Percentiles rank a stretch among this genome's conserved stretches.
Conservation (phyloP, 495 filamentous ascomycete species). For the Aspergillus avenaceus region DNA sequence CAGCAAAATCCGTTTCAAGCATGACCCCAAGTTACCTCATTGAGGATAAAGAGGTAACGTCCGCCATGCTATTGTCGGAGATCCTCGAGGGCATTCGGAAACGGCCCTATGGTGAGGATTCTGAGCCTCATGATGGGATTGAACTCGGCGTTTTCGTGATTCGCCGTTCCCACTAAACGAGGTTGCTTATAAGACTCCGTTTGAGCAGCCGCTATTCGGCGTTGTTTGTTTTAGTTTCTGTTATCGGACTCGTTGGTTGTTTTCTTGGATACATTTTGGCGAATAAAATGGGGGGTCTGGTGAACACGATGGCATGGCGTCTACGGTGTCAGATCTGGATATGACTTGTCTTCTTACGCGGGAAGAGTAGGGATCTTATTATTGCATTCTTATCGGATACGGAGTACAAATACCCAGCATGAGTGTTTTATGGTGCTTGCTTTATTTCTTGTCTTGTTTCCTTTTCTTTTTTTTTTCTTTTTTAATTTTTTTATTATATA, state of each 20-base stretch:
- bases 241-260: background rate
- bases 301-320: slow-evolving; percentile 15
- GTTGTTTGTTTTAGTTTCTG: slow-evolving; percentile 13
- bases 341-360: background rate
- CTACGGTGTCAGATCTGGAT: slow-evolving; percentile 8
- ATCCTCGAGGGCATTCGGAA: slow-evolving; percentile 59
- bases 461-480: no score
- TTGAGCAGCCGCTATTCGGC: background rate
- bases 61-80: slow-evolving; percentile 55
- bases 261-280: slow-evolving; percentile 10
- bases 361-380: background rate
- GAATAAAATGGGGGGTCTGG: slow-evolving; percentile 10
- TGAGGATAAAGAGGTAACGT: slow-evolving; percentile 42
- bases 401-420: slow-evolving; percentile 35
- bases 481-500: no score
- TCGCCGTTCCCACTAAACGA: slow-evolving; percentile 39
- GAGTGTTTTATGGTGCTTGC: slow-evolving; percentile 28
- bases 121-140: slow-evolving; percentile 44
- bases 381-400: slow-evolving; percentile 15
- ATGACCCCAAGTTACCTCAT: slow-evolving; percentile 29
- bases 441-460: slow-evolving; percentile 22
- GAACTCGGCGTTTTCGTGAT: slow-evolving; percentile 64
- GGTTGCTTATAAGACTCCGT: background rate
- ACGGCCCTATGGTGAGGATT: slow-evolving; percentile 41
- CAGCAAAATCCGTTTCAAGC: slow-evolving; percentile 27